Evolutionary conservation across 257 asterid species (phyloP).

Genomic region (Nicotiana attenuata): DNA sequence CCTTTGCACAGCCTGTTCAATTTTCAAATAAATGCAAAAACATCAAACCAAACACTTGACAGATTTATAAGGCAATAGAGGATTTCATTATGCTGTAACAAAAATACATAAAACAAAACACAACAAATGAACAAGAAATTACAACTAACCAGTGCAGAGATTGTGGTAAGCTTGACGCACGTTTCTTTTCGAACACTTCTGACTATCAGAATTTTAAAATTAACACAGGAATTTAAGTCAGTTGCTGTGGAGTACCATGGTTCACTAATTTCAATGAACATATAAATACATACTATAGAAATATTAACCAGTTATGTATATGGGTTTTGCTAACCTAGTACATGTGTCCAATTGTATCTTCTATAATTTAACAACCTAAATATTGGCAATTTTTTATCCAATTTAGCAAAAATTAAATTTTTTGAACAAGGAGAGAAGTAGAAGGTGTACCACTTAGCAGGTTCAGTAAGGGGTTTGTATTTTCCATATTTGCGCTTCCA

Average conservation of each 20-base stretch:
- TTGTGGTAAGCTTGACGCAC: slow-evolving; percentile 96
- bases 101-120: neutral
- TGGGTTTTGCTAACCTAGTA: neutral
- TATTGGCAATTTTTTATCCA: neutral
- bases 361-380: neutral
- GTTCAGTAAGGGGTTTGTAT: slow-evolving; percentile 75
- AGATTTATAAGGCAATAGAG: neutral
- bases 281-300: neutral
- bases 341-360: neutral
- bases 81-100: neutral
- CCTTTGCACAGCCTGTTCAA: slow-evolving; percentile 82
- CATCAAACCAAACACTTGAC: neutral
- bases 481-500: slow-evolving; percentile 94
- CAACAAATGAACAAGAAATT: neutral
- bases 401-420: neutral
- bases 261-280: neutral
- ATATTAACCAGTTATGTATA: neutral
- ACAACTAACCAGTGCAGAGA: slow-evolving; percentile 67
- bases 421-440: neutral
- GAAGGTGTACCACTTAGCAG: slow-evolving; percentile 66
- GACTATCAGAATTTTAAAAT: slow-evolving; percentile 32
- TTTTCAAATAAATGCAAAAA: neutral
- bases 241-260: neutral
- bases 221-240: neutral
- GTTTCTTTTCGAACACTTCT: slow-evolving; percentile 83